These are phyloP conservation scores for Penicillium waksmanii DNA, from an alignment of 495 filamentous ascomycete genomes.

Conservation along the genomic window DNA sequence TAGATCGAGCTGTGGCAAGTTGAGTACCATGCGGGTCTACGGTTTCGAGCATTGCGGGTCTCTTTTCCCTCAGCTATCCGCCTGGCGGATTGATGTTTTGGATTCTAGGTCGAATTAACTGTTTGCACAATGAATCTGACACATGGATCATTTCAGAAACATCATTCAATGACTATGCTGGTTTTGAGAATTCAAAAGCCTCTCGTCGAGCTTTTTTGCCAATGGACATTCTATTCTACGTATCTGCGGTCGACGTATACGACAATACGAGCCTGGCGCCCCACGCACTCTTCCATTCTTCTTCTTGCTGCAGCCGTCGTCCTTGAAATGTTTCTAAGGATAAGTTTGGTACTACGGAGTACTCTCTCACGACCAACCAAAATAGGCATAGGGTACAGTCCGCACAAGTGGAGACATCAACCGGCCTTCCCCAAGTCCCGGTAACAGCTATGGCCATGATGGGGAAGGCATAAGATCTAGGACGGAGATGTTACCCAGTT, in stretches of 20 bases:
- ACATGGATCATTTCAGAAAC: neutral
- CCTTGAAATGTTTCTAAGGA: neutral
- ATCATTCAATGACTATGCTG: neutral
- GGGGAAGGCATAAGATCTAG: constrained; percentile 13
- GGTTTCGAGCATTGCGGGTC: neutral
- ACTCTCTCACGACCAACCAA: constrained; percentile 15
- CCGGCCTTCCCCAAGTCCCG: constrained; percentile 15
- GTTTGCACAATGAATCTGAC: neutral
- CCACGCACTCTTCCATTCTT: constrained; percentile 9
- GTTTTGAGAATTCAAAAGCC: too few species aligned
- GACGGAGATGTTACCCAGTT: constrained; percentile 21
- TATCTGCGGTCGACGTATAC: too few species aligned
- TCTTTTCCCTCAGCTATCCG: neutral
- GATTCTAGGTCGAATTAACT: neutral
- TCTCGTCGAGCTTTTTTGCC: too few species aligned
- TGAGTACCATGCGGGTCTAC: neutral
- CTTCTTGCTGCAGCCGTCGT: neutral
- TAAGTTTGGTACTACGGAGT: neutral
- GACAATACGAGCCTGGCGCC: neutral
- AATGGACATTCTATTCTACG: too few species aligned
- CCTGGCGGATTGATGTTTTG: neutral
- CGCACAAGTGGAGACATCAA: constrained; percentile 16
- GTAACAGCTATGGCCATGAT: constrained; percentile 15
- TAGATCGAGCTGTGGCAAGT: constrained; percentile 1
- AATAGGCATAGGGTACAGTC: constrained; percentile 11